Conservation (phyloP, 768 basidiomycete species). For the Leccinum boreale region DNA sequence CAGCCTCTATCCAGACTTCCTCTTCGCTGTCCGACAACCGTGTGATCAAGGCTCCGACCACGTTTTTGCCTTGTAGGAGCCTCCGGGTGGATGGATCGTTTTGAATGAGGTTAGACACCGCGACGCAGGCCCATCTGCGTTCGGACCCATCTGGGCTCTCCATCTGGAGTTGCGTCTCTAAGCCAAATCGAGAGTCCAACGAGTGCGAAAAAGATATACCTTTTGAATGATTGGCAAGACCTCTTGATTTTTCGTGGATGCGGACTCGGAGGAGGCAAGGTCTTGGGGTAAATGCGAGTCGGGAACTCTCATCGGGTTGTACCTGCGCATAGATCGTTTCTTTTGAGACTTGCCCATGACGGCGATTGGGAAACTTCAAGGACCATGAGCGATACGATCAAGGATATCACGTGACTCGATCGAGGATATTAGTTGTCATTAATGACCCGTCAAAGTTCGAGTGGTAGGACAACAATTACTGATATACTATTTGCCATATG, state of each 20-base stretch:
- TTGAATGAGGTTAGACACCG: constrained; percentile 92
- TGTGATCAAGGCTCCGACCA: constrained; percentile 82
- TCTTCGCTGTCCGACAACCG: constrained; percentile 88
- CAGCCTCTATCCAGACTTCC: constrained; percentile 87
- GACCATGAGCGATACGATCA: too few relatives aligned
- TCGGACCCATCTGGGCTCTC: constrained; percentile 73
- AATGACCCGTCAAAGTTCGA: neutral
- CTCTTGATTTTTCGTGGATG: constrained; percentile 72
- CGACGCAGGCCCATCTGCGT: constrained; percentile 94
- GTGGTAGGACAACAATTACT: constrained; percentile 19
- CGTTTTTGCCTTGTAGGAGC: constrained; percentile 85
- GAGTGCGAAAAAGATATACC: constrained; percentile 39
- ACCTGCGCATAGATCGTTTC: constrained; percentile 77
- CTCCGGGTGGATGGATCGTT: constrained; percentile 92
- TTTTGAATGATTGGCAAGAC: constrained; percentile 90
- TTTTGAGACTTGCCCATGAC: constrained; percentile 93
- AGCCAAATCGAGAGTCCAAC: neutral
- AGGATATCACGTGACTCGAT: too few relatives aligned
- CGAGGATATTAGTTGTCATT: too few relatives aligned
- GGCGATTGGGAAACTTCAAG: neutral
- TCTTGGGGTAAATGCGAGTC: constrained; percentile 89
- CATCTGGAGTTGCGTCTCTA: constrained; percentile 46
- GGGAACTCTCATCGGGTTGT: constrained; percentile 92
- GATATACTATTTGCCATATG: constrained; percentile 15
- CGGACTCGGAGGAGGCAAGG: constrained; percentile 66